These are phyloP conservation scores for Tribonema minus DNA, from an alignment of 108 stramenopile species.

Conservation along the genomic window DNA sequence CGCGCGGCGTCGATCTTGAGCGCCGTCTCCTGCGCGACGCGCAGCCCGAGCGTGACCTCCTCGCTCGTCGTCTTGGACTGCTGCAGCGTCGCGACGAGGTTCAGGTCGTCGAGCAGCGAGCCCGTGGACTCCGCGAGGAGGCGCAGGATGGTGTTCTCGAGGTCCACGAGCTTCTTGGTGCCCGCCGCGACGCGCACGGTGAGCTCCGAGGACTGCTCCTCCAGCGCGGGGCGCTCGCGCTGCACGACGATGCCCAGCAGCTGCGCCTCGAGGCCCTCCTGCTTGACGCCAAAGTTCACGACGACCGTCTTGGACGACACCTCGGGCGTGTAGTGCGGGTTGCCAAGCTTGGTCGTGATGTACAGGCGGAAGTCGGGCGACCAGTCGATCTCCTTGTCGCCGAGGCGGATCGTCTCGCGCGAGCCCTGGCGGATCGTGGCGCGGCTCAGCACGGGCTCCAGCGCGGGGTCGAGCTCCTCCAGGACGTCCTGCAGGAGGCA, in stretches of 20 bases:
- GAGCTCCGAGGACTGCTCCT: slow-evolving; percentile 61
- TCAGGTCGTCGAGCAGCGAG: slow-evolving; percentile 59
- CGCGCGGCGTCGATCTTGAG: slow-evolving; percentile 59
- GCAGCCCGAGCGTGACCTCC: slow-evolving; percentile 60
- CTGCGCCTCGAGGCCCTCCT: slow-evolving; percentile 65
- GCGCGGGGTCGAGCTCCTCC: slow-evolving; percentile 64
- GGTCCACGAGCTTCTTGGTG: slow-evolving; percentile 59
- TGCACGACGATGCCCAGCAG: slow-evolving; percentile 64
- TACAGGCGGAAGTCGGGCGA: slow-evolving; percentile 48
- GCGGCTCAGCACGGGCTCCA: slow-evolving; percentile 67
- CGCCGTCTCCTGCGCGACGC: slow-evolving; percentile 63
- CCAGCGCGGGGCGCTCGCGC: slow-evolving; percentile 60
- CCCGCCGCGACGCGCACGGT: slow-evolving; percentile 61
- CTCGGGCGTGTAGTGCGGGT: slow-evolving; percentile 70
- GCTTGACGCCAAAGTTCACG: slow-evolving; percentile 66
- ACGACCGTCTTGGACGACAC: slow-evolving; percentile 66
- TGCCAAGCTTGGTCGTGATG: slow-evolving; percentile 50
- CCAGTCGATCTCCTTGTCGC: slow-evolving; percentile 68
- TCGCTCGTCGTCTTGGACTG: slow-evolving; percentile 62
- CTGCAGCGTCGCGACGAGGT: slow-evolving; percentile 63
- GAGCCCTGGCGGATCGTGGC: slow-evolving; percentile 60
- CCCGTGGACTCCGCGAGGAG: slow-evolving; percentile 58
- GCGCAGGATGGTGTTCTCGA: slow-evolving; percentile 64
- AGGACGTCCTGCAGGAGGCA: slow-evolving; percentile 66
- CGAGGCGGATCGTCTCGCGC: slow-evolving; percentile 59